Conservation (phyloP, 257 asterid species). For the Lithospermum erythrorhizon region DNA sequence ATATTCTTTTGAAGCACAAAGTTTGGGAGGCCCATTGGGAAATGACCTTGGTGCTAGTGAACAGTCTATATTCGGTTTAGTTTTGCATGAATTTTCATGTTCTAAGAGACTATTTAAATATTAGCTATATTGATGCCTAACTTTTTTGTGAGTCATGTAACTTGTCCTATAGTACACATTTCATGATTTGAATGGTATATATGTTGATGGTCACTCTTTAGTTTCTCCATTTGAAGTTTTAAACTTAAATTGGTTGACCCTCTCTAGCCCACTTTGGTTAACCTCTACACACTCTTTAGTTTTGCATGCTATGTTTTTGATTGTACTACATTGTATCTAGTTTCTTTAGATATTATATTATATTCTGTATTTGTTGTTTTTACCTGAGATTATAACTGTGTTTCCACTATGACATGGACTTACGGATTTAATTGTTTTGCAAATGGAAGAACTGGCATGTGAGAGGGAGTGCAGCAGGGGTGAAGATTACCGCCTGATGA, state of each 20-base stretch:
- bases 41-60: neutral
- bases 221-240: too few species aligned
- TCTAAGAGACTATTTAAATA: neutral
- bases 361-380: neutral
- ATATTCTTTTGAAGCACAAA: too few species aligned
- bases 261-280: too few species aligned
- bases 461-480: slow-evolving; percentile 98
- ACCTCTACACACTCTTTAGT: too few species aligned
- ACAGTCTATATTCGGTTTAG: neutral
- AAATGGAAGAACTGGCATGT: slow-evolving; percentile 66
- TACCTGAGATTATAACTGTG: neutral
- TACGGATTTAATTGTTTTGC: neutral
- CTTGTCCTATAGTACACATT: too few species aligned
- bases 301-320: neutral
- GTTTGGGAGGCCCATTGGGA: neutral
- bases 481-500: slow-evolving; percentile 91
- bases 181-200: too few species aligned
- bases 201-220: too few species aligned
- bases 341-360: slow-evolving; percentile 8
- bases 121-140: neutral
- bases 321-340: neutral
- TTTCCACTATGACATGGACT: neutral
- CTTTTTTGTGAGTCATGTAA: neutral
- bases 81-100: neutral
- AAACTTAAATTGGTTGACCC: too few species aligned